These are phyloP conservation scores for Aurantiochytrium sp. DNA, from an alignment of 108 stramenopile species.

Conservation along the genomic window DNA sequence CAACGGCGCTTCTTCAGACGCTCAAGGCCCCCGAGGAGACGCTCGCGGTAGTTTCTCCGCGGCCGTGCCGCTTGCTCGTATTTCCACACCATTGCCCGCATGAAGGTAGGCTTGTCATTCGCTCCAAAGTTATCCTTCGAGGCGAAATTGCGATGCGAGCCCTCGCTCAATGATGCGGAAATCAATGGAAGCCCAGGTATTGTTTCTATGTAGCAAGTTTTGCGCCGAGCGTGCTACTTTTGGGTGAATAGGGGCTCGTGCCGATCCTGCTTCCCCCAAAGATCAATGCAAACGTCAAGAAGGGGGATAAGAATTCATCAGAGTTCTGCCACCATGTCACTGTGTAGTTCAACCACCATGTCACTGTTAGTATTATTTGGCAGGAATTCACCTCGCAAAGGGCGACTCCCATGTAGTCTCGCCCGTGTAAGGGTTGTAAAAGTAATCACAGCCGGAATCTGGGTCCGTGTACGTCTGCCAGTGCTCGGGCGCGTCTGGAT, in stretches of 20 bases:
- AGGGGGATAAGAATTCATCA: too few relatives aligned
- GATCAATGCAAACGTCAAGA: too few relatives aligned
- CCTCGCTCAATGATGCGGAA: too few relatives aligned
- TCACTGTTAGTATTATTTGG: too few relatives aligned
- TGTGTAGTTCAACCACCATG: too few relatives aligned
- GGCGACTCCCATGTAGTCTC: neutral
- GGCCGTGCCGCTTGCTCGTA: neutral
- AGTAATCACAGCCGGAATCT: neutral
- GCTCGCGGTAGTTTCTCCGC: neutral
- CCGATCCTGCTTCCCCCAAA: too few relatives aligned
- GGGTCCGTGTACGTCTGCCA: neutral
- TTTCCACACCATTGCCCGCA: slow-evolving; percentile 16
- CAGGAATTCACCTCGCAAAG: too few relatives aligned
- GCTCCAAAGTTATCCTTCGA: neutral
- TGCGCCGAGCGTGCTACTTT: too few relatives aligned
- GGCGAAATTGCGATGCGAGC: neutral
- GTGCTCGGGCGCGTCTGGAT: neutral
- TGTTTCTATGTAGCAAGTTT: too few relatives aligned
- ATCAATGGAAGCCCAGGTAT: too few relatives aligned
- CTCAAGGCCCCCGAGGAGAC: neutral
- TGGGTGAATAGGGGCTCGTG: too few relatives aligned
- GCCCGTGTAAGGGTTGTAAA: neutral
- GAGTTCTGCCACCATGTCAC: too few relatives aligned
- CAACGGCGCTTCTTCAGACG: neutral
- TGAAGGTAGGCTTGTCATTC: neutral